Percentiles rank a stretch among this genome's conserved stretches.
phyloP scores from a whole-genome alignment of 441 rosid genomes.

The Isatis lusitanica region DNA sequence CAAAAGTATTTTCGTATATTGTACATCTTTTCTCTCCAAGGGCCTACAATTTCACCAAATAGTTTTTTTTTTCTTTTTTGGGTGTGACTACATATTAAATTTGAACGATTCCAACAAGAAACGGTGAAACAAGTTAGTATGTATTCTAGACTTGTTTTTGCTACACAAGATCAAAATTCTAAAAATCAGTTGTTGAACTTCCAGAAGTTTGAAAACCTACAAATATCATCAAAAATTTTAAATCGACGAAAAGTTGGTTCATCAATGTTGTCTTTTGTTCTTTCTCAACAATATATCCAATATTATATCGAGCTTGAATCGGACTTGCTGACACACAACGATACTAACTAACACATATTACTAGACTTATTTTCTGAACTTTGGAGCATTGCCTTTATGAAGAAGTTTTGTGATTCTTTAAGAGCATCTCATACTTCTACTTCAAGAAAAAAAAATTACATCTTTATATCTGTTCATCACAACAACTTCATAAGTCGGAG shows the following conservation, averaged over 20 bases:
- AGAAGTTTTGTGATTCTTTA: background rate
- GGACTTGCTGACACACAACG: background rate
- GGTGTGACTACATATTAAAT: background rate
- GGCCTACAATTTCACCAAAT: constrained; percentile 14
- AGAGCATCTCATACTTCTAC: background rate
- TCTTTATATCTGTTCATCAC: background rate
- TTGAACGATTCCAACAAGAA: background rate
- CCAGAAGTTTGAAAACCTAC: background rate
- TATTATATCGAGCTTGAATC: background rate
- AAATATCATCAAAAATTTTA: background rate
- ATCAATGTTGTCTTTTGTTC: too few relatives aligned
- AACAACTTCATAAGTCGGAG: background rate
- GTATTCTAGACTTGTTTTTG: background rate
- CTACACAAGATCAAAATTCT: background rate
- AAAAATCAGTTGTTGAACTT: background rate
- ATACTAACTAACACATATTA: background rate
- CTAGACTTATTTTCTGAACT: too few relatives aligned
- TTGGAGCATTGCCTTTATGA: background rate
- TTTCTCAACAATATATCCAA: background rate
- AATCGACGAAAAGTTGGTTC: background rate
- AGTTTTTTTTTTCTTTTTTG: background rate
- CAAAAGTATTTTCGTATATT: constrained; percentile 27
- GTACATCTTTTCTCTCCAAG: constrained; percentile 25
- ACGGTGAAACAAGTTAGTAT: background rate
- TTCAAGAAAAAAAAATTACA: background rate